Conservation (phyloP, 108 stramenopile genomes). For the Fragilaria crotonensis region DNA sequence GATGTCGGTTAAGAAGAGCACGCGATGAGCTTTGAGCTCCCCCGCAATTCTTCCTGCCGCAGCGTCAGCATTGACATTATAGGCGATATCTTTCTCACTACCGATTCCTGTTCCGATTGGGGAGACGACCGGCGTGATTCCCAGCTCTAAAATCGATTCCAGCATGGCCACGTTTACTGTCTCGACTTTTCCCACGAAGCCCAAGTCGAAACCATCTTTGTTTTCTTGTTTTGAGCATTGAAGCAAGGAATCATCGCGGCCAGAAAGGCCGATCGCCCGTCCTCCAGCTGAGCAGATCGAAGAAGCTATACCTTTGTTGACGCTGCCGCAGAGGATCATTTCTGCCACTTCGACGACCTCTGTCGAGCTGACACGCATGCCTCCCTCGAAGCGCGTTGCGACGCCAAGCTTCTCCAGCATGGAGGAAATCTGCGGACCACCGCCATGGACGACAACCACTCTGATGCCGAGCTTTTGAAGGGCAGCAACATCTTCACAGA, state of each 20-base stretch:
- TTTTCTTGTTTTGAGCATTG: conserved; percentile 66
- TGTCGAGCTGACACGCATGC: conserved; percentile 79
- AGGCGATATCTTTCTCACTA: conserved; percentile 57
- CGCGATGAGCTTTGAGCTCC: conserved; percentile 78
- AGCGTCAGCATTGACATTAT: conserved; percentile 98
- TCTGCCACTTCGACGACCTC: conserved; percentile 93
- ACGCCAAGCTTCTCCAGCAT: conserved; percentile 82
- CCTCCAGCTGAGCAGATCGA: conserved; percentile 80
- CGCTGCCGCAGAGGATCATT: conserved; percentile 93
- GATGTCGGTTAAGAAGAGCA: conserved; percentile 94
- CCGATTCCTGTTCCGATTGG: conserved; percentile 88
- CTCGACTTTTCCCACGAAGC: conserved; percentile 88
- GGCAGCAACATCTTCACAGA: conserved; percentile 77
- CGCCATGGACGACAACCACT: conserved; percentile 91
- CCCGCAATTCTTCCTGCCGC: conserved; percentile 93
- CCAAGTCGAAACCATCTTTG: conserved; percentile 68
- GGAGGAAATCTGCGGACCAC: conserved; percentile 88
- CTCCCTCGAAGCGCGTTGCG: conserved; percentile 79
- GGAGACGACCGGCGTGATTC: conserved; percentile 90
- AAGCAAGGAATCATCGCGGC: conserved; percentile 84
- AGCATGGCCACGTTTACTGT: conserved; percentile 76
- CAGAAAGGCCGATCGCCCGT: conserved; percentile 80
- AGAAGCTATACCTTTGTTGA: conserved; percentile 88
- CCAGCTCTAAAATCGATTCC: conserved; percentile 59
- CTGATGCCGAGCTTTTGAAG: conserved; percentile 81